Conservation (phyloP, 2,329 filamentous ascomycete genomes). For the Colletotrichum shisoi region DNA sequence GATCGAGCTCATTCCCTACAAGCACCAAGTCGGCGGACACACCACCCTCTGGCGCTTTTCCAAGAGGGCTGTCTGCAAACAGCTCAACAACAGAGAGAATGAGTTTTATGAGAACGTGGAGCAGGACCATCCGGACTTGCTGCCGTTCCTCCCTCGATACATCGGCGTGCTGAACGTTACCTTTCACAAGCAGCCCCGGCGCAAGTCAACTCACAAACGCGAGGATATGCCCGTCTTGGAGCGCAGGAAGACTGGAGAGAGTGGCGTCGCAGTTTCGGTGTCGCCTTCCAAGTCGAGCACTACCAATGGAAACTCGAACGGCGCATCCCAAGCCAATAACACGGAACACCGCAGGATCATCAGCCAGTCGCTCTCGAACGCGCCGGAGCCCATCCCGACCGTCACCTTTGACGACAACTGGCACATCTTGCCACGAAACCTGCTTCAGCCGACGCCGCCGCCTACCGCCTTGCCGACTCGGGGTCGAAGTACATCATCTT, state of each 20-base stretch:
- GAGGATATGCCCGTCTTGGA: slow-evolving; percentile 52
- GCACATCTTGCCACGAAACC: slow-evolving; percentile 86
- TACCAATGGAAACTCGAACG: slow-evolving; percentile 10
- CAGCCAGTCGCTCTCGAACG: slow-evolving; percentile 77
- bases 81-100: slow-evolving; percentile 97
- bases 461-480: slow-evolving; percentile 43
- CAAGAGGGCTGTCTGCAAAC: slow-evolving; percentile 93
- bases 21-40: slow-evolving; percentile 96
- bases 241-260: slow-evolving; percentile 40
- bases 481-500: slow-evolving; percentile 51
- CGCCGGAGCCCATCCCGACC: slow-evolving; percentile 75
- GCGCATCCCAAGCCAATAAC: slow-evolving; percentile 20
- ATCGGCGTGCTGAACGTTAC: slow-evolving; percentile 97
- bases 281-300: slow-evolving; percentile 23
- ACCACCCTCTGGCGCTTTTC: slow-evolving; percentile 97
- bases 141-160: slow-evolving; percentile 94
- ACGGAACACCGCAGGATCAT: slow-evolving; percentile 58
- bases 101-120: slow-evolving; percentile 98
- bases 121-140: slow-evolving; percentile 83
- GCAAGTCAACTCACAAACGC: slow-evolving; percentile 63
- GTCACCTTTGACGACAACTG: slow-evolving; percentile 94
- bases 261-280: slow-evolving; percentile 1
- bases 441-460: slow-evolving; percentile 70
- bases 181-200: slow-evolving; percentile 82
- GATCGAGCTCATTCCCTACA: slow-evolving; percentile 95